Percentiles rank a stretch among this genome's conserved stretches.
Evolutionary conservation across 2,329 filamentous ascomycete genomes (phyloP).

Genomic region (Hymenoscyphus infarciens): DNA sequence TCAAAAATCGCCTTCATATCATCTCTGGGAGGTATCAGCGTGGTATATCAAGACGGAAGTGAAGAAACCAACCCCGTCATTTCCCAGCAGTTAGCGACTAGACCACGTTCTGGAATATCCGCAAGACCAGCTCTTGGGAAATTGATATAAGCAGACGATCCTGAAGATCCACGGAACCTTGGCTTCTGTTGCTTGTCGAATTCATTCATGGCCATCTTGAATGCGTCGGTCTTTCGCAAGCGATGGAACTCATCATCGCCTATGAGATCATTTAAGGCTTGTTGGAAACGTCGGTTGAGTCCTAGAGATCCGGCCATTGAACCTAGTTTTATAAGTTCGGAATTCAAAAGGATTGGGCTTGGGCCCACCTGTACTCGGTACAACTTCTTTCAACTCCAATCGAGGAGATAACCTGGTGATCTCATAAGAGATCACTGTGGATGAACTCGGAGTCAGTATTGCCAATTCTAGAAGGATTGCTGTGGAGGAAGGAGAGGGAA

Average conservation of each 20-base stretch:
- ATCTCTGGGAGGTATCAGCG: slow-evolving; percentile 43
- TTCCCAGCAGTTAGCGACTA: background rate
- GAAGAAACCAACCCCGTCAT: background rate
- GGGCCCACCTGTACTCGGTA: slow-evolving; percentile 23
- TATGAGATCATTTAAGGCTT: slow-evolving; percentile 27
- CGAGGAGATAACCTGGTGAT: slow-evolving; percentile 19
- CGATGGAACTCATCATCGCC: slow-evolving; percentile 30
- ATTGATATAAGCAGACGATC: slow-evolving; percentile 30
- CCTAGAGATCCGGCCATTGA: slow-evolving; percentile 30
- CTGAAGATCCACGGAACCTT: slow-evolving; percentile 22
- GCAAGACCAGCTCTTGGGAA: slow-evolving; percentile 30
- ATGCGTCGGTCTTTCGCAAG: slow-evolving; percentile 27
- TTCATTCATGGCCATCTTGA: slow-evolving; percentile 31
- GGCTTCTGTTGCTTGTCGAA: slow-evolving; percentile 36
- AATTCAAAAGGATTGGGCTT: background rate
- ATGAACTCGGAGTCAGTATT: too few relatives aligned
- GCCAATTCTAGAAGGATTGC: too few relatives aligned
- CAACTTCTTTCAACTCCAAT: slow-evolving; percentile 32
- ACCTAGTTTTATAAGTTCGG: slow-evolving; percentile 11
- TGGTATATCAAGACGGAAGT: background rate
- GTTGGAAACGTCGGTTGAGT: slow-evolving; percentile 31
- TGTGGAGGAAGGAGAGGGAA: too few relatives aligned
- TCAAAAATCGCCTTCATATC: slow-evolving; percentile 28
- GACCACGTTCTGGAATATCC: slow-evolving; percentile 20
- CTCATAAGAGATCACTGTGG: slow-evolving; percentile 31